Percentiles rank a stretch among this genome's conserved stretches.
Conservation (phyloP, 257 asterid species). For the Striga asiatica region DNA sequence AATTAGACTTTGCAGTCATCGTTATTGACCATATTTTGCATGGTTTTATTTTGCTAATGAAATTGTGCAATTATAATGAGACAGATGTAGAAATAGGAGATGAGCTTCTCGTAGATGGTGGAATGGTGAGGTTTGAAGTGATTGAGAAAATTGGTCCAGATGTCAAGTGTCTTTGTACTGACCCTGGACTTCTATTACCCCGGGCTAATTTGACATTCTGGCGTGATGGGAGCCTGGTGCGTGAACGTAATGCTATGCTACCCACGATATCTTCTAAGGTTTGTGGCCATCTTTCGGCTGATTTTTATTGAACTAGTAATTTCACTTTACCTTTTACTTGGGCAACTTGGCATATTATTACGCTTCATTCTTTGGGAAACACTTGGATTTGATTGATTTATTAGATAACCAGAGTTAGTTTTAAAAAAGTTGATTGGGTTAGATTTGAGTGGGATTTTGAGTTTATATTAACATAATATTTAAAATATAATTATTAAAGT, state of each 20-base stretch:
- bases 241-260: conserved; percentile 79
- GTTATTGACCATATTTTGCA: conserved; percentile 30
- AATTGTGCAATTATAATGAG: conserved; percentile 9
- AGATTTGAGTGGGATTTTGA: no score
- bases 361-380: background rate
- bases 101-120: conserved; percentile 96
- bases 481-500: no score
- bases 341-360: no score
- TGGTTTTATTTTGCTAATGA: conserved; percentile 30
- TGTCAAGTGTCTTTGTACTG: conserved; percentile 90
- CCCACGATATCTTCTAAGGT: conserved; percentile 90
- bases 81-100: conserved; percentile 89
- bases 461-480: no score
- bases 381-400: background rate
- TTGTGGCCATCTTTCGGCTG: background rate
- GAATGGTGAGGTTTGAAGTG: conserved; percentile 99
- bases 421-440: no score
- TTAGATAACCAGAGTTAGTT: no score
- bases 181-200: conserved; percentile 91
- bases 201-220: conserved; percentile 96
- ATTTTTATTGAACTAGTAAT: conserved; percentile 12
- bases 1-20: background rate
- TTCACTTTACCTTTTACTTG: background rate
- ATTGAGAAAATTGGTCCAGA: conserved; percentile 96
- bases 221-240: conserved; percentile 84